Evolutionary conservation across 768 basidiomycete genomes (phyloP).

Genomic region (Crassisporium funariophilum): DNA sequence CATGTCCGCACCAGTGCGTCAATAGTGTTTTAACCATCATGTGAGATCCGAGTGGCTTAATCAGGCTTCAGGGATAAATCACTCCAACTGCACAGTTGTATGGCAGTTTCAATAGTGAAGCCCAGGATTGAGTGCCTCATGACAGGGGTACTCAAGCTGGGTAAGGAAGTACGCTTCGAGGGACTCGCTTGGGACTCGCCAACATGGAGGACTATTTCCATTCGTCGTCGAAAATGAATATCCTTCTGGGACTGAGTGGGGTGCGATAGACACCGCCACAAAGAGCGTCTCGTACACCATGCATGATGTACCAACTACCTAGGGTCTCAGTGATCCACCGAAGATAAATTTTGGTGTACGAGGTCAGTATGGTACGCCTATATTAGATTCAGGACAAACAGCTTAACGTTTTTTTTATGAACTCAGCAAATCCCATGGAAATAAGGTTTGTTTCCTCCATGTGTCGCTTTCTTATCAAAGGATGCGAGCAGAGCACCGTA

Average conservation of each 20-base stretch:
- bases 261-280: constrained; percentile 84
- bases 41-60: constrained; percentile 92
- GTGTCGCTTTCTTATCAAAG: neutral
- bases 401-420: neutral
- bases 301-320: constrained; percentile 68
- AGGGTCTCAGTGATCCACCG: constrained; percentile 74
- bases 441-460: constrained; percentile 57
- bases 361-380: constrained; percentile 43
- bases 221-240: constrained; percentile 69
- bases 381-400: neutral
- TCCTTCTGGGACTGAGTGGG: constrained; percentile 83
- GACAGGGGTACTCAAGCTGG: constrained; percentile 73
- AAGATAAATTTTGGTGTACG: constrained; percentile 86
- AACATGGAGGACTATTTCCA: constrained; percentile 76
- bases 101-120: constrained; percentile 74
- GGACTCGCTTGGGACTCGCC: constrained; percentile 73
- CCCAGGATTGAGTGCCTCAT: constrained; percentile 86
- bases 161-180: constrained; percentile 82
- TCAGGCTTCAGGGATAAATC: constrained; percentile 41
- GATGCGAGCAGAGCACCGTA: neutral
- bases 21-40: no score
- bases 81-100: neutral
- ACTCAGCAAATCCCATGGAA: constrained; percentile 86
- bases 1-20: neutral
- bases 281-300: constrained; percentile 82